Evolutionary conservation across 1,284 basidiomycete species (phyloP).

Genomic region (Pseudozyma sp.): DNA sequence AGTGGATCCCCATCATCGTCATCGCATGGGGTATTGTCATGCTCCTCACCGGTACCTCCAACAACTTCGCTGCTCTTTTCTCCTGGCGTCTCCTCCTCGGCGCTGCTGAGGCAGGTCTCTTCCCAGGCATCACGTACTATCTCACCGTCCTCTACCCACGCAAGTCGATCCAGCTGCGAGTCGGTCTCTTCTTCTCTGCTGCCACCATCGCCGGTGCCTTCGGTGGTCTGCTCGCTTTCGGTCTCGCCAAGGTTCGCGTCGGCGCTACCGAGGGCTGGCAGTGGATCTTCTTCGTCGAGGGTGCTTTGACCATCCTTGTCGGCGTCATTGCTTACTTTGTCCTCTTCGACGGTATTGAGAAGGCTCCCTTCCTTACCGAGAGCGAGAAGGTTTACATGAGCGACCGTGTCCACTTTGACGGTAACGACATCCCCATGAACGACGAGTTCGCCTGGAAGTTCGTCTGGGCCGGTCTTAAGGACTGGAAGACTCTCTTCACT

Average conservation of each 20-base stretch:
- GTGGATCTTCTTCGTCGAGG: conserved; percentile 72
- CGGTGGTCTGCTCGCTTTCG: conserved; percentile 68
- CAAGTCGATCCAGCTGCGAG: conserved; percentile 49
- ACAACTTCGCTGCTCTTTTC: conserved; percentile 68
- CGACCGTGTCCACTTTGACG: conserved; percentile 53
- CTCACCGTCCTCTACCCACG: conserved; percentile 53
- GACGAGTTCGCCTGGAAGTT: conserved; percentile 57
- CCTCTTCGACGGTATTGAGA: conserved; percentile 48
- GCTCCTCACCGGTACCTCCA: conserved; percentile 70
- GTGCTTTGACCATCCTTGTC: conserved; percentile 70
- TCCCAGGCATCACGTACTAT: conserved; percentile 52
- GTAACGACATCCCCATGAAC: conserved; percentile 58
- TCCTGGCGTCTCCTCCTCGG: conserved; percentile 69
- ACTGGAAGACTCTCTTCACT: conserved; percentile 59
- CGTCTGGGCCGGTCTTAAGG: conserved; percentile 53
- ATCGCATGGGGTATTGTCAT: conserved; percentile 70
- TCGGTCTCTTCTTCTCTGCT: conserved; percentile 59
- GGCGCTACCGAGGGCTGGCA: conserved; percentile 39
- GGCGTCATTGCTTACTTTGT: conserved; percentile 68
- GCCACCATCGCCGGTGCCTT: conserved; percentile 71
- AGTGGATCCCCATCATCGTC: conserved; percentile 66
- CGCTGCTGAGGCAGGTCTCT: conserved; percentile 60
- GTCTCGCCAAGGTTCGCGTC: conserved; percentile 60
- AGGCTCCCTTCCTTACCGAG: conserved; percentile 53
- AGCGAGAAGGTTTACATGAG: conserved; percentile 54